These are phyloP conservation scores for Aspergillus carlsbadensis DNA, from an alignment of 495 filamentous ascomycete species.

Conservation along the genomic window DNA sequence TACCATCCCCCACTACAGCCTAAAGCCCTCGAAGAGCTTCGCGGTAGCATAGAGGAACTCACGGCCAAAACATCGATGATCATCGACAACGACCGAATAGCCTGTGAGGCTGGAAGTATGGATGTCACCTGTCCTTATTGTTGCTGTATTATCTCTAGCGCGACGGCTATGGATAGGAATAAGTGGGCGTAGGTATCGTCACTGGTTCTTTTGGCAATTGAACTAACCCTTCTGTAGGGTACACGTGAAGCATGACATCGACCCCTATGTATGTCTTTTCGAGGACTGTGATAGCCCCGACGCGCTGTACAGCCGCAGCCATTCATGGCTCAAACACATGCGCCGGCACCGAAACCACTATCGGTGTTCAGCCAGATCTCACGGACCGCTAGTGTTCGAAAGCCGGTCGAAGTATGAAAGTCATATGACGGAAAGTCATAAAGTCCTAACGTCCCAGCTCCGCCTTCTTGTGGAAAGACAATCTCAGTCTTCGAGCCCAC, in stretches of 20 bases:
- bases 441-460: conserved; percentile 1
- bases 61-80: not conserved
- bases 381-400: conserved; percentile 5
- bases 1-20: not conserved
- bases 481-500: conserved; percentile 3
- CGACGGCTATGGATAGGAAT: not conserved
- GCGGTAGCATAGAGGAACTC: not conserved
- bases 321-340: conserved; percentile 12
- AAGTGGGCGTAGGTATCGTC: conserved; percentile 13
- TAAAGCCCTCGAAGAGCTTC: not conserved
- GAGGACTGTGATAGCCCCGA: conserved; percentile 3
- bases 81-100: not conserved
- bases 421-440: conserved; percentile 7
- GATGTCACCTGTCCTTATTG: conserved; percentile 13
- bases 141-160: conserved; percentile 7
- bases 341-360: conserved; percentile 1
- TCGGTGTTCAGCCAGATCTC: conserved; percentile 7
- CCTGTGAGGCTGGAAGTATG: conserved; percentile 8
- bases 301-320: conserved; percentile 10
- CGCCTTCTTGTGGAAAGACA: not conserved
- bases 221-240: not conserved
- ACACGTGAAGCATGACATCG: conserved; percentile 13
- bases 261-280: conserved; percentile 13
- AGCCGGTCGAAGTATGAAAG: not conserved
- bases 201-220: not conserved